Conservation (phyloP, 371 early-diverging fungal genomes). For the Apophysomyces trapeziformis region DNA sequence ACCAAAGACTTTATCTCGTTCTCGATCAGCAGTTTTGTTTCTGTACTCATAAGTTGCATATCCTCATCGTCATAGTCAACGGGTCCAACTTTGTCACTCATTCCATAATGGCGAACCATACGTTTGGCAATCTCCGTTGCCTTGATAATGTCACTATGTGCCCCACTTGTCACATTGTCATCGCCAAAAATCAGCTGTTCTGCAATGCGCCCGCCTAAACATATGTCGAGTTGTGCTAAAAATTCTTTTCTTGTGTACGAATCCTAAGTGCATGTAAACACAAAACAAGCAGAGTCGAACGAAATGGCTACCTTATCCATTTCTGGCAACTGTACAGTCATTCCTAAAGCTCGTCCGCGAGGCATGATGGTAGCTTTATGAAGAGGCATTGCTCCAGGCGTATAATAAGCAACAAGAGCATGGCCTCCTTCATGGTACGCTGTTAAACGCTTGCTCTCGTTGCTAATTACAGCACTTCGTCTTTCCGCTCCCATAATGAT, state of each 20-base stretch:
- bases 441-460: conserved; percentile 84
- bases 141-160: conserved; percentile 88
- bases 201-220: conserved; percentile 97
- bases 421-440: conserved; percentile 99
- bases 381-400: conserved; percentile 95
- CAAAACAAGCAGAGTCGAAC: not conserved
- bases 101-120: conserved; percentile 94
- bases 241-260: conserved; percentile 85
- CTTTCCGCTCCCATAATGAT: conserved; percentile 98
- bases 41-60: conserved; percentile 68
- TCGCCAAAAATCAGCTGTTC: conserved; percentile 94
- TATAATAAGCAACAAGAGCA: conserved; percentile 93
- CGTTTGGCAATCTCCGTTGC: conserved; percentile 91
- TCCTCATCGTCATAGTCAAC: conserved; percentile 70
- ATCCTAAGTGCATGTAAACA: conserved; percentile 39
- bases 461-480: conserved; percentile 89
- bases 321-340: conserved; percentile 95
- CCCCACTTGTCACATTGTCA: conserved; percentile 95
- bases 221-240: conserved; percentile 91
- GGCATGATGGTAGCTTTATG: conserved; percentile 99
- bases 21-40: conserved; percentile 84
- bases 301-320: conserved; percentile 73
- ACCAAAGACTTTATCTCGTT: conserved; percentile 79
- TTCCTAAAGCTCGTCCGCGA: conserved; percentile 89
- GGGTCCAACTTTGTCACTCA: conserved; percentile 90